Evolutionary conservation across 495 filamentous ascomycete species (phyloP).

Genomic region (Penicillium verhagenii): DNA sequence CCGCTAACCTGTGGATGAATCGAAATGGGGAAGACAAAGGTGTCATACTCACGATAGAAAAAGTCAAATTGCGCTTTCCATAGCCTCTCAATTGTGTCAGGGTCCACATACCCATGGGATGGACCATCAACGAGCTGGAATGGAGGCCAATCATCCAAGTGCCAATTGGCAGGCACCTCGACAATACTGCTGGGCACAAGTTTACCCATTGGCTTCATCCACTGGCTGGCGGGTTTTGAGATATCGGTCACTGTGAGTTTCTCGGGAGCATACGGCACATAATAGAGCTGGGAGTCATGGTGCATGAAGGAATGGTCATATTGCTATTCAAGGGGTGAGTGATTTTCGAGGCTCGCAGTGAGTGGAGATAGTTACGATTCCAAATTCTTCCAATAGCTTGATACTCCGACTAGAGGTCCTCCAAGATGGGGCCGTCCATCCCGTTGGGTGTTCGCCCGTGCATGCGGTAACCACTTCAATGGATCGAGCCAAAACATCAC

Average conservation of each 20-base stretch:
- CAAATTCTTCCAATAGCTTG: constrained; percentile 43
- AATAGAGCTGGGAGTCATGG: constrained; percentile 58
- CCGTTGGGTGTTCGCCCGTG: constrained; percentile 31
- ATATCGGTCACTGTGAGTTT: constrained; percentile 52
- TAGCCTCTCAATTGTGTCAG: constrained; percentile 53
- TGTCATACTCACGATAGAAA: constrained; percentile 59
- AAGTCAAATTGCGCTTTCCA: constrained; percentile 62
- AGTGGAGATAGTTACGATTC: constrained; percentile 2
- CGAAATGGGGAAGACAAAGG: constrained; percentile 61
- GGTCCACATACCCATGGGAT: constrained; percentile 57
- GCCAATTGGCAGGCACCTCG: constrained; percentile 58
- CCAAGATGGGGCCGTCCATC: constrained; percentile 47
- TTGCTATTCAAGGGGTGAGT: constrained; percentile 20
- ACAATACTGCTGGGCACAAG: constrained; percentile 49
- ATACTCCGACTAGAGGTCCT: constrained; percentile 51
- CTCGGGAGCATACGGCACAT: constrained; percentile 42
- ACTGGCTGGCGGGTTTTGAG: constrained; percentile 46
- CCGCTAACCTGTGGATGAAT: constrained; percentile 62
- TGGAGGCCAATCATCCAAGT: constrained; percentile 55
- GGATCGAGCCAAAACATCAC: constrained; percentile 34
- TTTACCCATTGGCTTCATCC: constrained; percentile 55
- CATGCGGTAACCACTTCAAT: constrained; percentile 32
- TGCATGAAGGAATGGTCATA: constrained; percentile 51
- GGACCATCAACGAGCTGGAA: constrained; percentile 54
- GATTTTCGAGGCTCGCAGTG: background rate